Evolutionary conservation across 371 early-diverging fungal species (phyloP), one percentile per base, ranked within the genome.

Genomic region (Choanephora cucurbitarum): DNA sequence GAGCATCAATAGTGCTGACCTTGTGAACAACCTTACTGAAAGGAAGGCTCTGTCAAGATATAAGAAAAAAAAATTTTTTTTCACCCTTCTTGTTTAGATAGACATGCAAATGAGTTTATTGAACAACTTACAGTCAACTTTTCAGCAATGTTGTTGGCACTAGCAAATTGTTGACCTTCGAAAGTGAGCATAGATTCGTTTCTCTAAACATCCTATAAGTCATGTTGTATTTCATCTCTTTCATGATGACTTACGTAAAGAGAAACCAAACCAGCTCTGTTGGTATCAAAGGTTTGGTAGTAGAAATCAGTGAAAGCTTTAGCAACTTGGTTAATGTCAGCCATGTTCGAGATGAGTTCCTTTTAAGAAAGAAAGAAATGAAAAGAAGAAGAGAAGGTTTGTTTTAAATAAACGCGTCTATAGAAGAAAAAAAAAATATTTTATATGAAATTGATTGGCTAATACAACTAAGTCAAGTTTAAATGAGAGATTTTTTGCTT

Each of bases 51-150:
- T 92, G 22, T 22, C 40, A 18, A 21, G 15, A 39, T 18, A 33
- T 3, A 55, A 49, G 41, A 43, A 50, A 23, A 44, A 53, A 53
- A 43, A 55, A 23, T 23, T 18, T 23, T 41, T n/a, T 49, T 44
- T n/a, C n/a, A n/a, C n/a, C n/a, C n/a, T n/a, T 33, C 11, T 33
- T 34, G 19, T 49, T 2, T 17, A 15, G 19, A 45, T n/a, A 28
- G 3, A 28, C 28, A 28, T 28, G n/a, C n/a, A n/a, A n/a, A n/a
- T n/a, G n/a, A n/a, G n/a, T n/a, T n/a, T n/a, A n/a, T n/a, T n/a
- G n/a, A n/a, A n/a, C n/a, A n/a, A n/a, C 90, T 75, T 86, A 92
- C 93, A 28, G 58, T 66, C 48, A 97, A 77, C 79, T 96, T 95
- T 64, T 88, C 86, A 42, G 83, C 70, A 64, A 95, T 92, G 52